Evolutionary conservation across 2,329 filamentous ascomycete species (phyloP).

Genomic region (Blastomyces gilchristii): DNA sequence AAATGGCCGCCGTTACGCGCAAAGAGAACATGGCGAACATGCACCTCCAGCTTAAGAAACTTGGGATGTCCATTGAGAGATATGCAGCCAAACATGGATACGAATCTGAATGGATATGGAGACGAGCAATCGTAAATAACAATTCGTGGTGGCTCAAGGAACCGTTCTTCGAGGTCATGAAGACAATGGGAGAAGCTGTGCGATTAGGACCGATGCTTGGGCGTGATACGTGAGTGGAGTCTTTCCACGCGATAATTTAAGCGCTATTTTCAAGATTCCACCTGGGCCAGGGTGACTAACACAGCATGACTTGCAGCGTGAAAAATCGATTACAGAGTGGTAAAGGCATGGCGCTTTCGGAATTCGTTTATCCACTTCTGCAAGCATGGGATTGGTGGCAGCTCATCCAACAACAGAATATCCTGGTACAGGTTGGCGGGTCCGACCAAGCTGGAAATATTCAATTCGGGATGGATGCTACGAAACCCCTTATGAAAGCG

Average conservation of each 20-base stretch:
- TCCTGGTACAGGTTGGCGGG: conserved; percentile 85
- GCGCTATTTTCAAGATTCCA: background rate
- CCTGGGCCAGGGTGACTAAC: background rate
- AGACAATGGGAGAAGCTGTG: conserved; percentile 60
- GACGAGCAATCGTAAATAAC: conserved; percentile 65
- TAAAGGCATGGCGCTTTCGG: conserved; percentile 86
- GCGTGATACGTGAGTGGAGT: conserved; percentile 63
- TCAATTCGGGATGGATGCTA: conserved; percentile 71
- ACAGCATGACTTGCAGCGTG: conserved; percentile 42
- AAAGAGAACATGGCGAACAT: conserved; percentile 40
- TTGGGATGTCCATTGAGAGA: conserved; percentile 64
- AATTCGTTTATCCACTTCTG: conserved; percentile 86
- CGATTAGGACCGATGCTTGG: conserved; percentile 78
- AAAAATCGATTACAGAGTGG: conserved; percentile 74
- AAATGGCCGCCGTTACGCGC: conserved; percentile 28
- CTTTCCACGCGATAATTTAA: conserved; percentile 7
- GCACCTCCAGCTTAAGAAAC: conserved; percentile 43
- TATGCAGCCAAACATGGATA: conserved; percentile 58
- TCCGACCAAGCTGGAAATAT: conserved; percentile 98
- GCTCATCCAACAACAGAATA: conserved; percentile 55
- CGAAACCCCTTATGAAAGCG: conserved; percentile 60
- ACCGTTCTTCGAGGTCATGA: conserved; percentile 63
- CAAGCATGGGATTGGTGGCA: conserved; percentile 97
- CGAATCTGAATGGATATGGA: conserved; percentile 53
- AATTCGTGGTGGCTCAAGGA: conserved; percentile 68